Base-by-base conservation (phyloP, 106 monocot genomes). In the Allium cepa region DNA sequence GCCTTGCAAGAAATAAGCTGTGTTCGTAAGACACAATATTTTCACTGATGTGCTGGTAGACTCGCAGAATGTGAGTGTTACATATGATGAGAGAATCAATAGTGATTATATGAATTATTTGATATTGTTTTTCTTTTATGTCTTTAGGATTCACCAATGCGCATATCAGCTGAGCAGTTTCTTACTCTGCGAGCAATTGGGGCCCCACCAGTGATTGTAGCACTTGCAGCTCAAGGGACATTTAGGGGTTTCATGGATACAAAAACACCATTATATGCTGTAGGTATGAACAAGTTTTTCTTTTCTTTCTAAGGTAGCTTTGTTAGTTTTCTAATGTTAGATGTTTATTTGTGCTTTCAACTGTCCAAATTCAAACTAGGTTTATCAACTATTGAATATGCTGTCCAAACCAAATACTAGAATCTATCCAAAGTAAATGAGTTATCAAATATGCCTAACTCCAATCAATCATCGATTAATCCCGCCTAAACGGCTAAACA, bases 191-290 rank as follows among this genome's bases (percentile, higher is more conserved):
- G 89, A 69, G 97, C 92, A 75, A 81, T 82, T 71, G 97, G 89
- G 68, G 89, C 92, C 77, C 97, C 97, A 62, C 79, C 97, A 77
- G 83, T 90, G 49, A 87, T 90, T 50, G 71, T 92, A 67, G 92
- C 97, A 64, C 92, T 99, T 87, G 97, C 97, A 61, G 89, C 97
- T 56, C 97, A 99, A 78, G 97, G 97, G 64, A 81, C 89, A 51
- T 99, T 99, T 92, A 88, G 89, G 70, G 97, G 92, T 66, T 99
- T 92, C 71, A 79, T 74, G 81, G 92, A 97, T 84, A 97, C 92
- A 72, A 97, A 83, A 70, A 99, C 97, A 48, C 97, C 97, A 72
- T 57, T 92, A 59, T 90, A 85, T 85, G 97, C 92, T 75, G 80
- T 97, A 53, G 82, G 96, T 97, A 69, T 66, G 88, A 72, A 70